Evolutionary conservation across 2,329 filamentous ascomycete genomes (phyloP).

Genomic region (Hymenoscyphus albidus): DNA sequence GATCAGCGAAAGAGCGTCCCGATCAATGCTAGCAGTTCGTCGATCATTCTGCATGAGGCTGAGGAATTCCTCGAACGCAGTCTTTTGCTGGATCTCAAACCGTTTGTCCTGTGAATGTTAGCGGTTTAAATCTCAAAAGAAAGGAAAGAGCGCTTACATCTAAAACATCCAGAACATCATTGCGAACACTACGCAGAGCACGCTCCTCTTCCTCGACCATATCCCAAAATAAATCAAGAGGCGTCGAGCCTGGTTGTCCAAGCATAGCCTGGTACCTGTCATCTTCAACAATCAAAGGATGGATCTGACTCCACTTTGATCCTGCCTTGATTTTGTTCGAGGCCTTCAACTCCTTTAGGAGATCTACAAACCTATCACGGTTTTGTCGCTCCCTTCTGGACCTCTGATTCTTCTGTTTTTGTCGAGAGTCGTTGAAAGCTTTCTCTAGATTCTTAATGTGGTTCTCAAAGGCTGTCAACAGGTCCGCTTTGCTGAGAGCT

Average conservation of each 20-base stretch:
- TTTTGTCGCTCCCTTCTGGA: constrained; percentile 79
- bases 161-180: constrained; percentile 81
- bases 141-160: constrained; percentile 57
- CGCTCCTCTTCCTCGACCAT: constrained; percentile 90
- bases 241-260: constrained; percentile 78
- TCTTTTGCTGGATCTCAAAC: constrained; percentile 84
- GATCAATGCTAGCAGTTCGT: constrained; percentile 82
- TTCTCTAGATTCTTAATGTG: constrained; percentile 92
- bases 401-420: constrained; percentile 80
- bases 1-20: constrained; percentile 73
- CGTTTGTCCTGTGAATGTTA: constrained; percentile 65
- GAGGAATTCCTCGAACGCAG: constrained; percentile 84
- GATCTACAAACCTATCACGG: constrained; percentile 72
- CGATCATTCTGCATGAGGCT: constrained; percentile 78
- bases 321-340: constrained; percentile 83
- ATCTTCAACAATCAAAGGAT: constrained; percentile 72
- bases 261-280: constrained; percentile 79
- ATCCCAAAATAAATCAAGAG: constrained; percentile 95
- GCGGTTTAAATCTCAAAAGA: background rate
- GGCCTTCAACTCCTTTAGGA: constrained; percentile 70
- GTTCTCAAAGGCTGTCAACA: constrained; percentile 88
- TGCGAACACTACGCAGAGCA: constrained; percentile 73
- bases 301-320: constrained; percentile 82
- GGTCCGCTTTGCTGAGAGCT: constrained; percentile 79
- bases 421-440: constrained; percentile 83